Evolutionary conservation across 1,139 yeast species (phyloP).

Genomic region (Trichomonascaceae sp.): DNA sequence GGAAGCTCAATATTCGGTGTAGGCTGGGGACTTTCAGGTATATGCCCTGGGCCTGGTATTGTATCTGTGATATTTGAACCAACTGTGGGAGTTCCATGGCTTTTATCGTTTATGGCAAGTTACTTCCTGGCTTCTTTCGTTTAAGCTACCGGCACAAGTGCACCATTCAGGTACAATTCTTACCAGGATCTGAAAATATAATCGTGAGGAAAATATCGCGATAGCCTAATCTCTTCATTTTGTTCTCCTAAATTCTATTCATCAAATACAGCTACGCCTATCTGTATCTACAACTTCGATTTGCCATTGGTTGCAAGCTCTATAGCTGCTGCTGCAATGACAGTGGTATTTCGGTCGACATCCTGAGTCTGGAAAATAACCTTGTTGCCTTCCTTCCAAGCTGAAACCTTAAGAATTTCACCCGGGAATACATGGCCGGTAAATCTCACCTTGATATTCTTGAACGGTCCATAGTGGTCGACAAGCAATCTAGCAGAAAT

Average conservation of each 20-base stretch:
- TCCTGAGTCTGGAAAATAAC: slow-evolving; percentile 81
- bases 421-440: slow-evolving; percentile 96
- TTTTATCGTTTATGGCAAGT: slow-evolving; percentile 18
- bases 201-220: neutral
- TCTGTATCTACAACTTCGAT: slow-evolving; percentile 22
- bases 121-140: slow-evolving; percentile 9
- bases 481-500: slow-evolving; percentile 67
- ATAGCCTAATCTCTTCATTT: too few species aligned
- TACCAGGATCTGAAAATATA: too few species aligned
- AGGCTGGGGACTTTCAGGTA: slow-evolving; percentile 45
- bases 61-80: slow-evolving; percentile 23
- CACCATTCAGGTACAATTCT: too few species aligned
- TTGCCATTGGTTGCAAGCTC: slow-evolving; percentile 40
- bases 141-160: too few species aligned
- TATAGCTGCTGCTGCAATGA: slow-evolving; percentile 84
- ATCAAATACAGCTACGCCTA: neutral
- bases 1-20: slow-evolving; percentile 41
- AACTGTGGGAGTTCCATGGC: slow-evolving; percentile 21
- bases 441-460: slow-evolving; percentile 86
- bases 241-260: neutral
- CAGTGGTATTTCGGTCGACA: slow-evolving; percentile 70
- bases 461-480: slow-evolving; percentile 76
- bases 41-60: slow-evolving; percentile 46
- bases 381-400: slow-evolving; percentile 73
- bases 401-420: slow-evolving; percentile 72